A percentile compares a stretch with the other conserved stretches of the same genome.
These are phyloP conservation scores for Arabis hirsuta DNA, from an alignment of 345 rosid genomes.

Conservation along the genomic window DNA sequence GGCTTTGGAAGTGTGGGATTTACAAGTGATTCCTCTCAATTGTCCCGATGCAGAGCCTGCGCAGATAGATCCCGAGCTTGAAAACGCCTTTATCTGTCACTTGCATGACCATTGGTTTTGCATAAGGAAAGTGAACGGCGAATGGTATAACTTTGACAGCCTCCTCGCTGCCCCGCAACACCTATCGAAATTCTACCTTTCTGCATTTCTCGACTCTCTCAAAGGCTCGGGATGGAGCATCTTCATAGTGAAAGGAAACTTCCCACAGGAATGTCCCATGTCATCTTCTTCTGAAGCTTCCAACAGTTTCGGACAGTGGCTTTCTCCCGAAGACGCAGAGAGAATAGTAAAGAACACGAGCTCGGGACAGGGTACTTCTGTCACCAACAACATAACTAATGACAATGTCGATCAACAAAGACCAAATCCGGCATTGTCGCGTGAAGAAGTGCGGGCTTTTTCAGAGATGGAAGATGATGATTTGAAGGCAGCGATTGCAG, in stretches of 20 bases:
- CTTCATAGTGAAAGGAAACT: conserved; percentile 87
- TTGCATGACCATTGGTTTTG: conserved; percentile 97
- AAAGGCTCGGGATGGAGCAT: conserved; percentile 94
- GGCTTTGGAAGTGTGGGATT: conserved; percentile 94
- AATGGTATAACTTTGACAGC: conserved; percentile 97
- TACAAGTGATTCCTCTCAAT: conserved; percentile 85
- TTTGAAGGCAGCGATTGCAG: conserved; percentile 89
- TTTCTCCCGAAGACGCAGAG: conserved; percentile 88
- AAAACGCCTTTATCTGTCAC: conserved; percentile 89
- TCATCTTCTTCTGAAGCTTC: conserved; percentile 70
- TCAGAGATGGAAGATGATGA: conserved; percentile 73
- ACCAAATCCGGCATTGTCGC: conserved; percentile 43
- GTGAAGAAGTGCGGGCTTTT: conserved; percentile 51
- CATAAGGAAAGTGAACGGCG: conserved; percentile 83
- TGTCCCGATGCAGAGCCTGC: conserved; percentile 95
- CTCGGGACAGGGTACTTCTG: conserved; percentile 46
- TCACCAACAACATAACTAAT: conserved; percentile 34
- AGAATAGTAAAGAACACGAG: conserved; percentile 66
- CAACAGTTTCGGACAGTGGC: conserved; percentile 86
- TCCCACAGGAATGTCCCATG: conserved; percentile 80
- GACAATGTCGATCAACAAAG: conserved; percentile 42
- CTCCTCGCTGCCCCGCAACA: conserved; percentile 87
- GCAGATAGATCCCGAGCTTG: conserved; percentile 83
- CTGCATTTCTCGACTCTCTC: conserved; percentile 83
- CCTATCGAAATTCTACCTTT: conserved; percentile 85